Evolutionary conservation across 768 basidiomycete species (phyloP).

Genomic region (Collybia sordida): DNA sequence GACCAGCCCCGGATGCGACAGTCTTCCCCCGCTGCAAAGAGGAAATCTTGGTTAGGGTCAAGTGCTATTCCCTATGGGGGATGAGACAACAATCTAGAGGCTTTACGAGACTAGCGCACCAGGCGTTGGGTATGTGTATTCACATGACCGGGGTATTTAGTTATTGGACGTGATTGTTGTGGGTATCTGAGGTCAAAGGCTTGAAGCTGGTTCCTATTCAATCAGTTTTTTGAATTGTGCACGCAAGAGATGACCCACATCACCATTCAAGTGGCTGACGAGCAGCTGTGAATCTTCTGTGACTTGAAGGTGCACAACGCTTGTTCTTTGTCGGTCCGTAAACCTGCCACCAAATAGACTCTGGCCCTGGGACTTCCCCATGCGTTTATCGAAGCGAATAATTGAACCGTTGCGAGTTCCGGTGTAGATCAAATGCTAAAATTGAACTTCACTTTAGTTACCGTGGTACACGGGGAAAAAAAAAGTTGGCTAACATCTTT

Average conservation of each 20-base stretch:
- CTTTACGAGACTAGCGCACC: slow-evolving; percentile 36
- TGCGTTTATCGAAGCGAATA: slow-evolving; percentile 56
- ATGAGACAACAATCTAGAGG: not conserved
- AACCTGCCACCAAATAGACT: slow-evolving; percentile 41
- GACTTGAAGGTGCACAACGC: slow-evolving; percentile 53
- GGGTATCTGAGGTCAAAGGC: slow-evolving; percentile 64
- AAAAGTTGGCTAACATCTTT: slow-evolving; percentile 36
- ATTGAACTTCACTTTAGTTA: not conserved
- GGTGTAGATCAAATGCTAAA: slow-evolving; percentile 50
- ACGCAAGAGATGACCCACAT: slow-evolving; percentile 35
- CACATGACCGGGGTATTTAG: slow-evolving; percentile 54
- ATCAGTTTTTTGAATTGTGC: not conserved
- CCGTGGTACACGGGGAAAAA: not conserved
- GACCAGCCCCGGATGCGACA: slow-evolving; percentile 68
- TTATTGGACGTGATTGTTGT: slow-evolving; percentile 38
- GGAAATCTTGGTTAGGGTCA: slow-evolving; percentile 53
- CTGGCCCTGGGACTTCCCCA: slow-evolving; percentile 31
- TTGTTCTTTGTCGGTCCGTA: slow-evolving; percentile 29
- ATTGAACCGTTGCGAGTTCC: slow-evolving; percentile 63
- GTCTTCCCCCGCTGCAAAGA: slow-evolving; percentile 75
- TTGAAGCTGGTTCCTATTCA: slow-evolving; percentile 42
- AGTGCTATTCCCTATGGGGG: slow-evolving; percentile 54
- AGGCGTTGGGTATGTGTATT: slow-evolving; percentile 51
- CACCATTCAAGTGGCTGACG: slow-evolving; percentile 57
- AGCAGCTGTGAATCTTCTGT: slow-evolving; percentile 54